phyloP scores from a whole-genome alignment of 1,284 basidiomycete species.

The Ganoderma sp. region DNA sequence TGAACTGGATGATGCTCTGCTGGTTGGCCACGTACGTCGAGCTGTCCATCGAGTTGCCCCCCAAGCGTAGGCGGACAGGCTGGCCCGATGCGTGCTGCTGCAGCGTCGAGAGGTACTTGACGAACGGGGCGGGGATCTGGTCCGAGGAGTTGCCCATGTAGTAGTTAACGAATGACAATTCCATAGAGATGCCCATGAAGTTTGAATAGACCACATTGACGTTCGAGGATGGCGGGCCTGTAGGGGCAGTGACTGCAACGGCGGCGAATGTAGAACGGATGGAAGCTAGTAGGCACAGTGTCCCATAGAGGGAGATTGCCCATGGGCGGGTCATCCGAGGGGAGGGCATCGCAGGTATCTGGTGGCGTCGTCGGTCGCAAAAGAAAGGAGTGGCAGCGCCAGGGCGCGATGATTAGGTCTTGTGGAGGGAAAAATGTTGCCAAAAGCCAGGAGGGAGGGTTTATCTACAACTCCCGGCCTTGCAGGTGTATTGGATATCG shows the following conservation, averaged over 20 bases:
- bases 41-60: conserved; percentile 53
- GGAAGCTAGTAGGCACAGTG: conserved; percentile 11
- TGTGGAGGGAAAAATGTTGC: neutral
- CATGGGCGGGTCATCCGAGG: neutral
- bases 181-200: conserved; percentile 40
- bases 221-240: conserved; percentile 28
- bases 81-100: conserved; percentile 35
- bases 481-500: conserved; percentile 4
- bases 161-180: conserved; percentile 40
- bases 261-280: conserved; percentile 25
- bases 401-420: conserved; percentile 5
- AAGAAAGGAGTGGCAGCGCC: conserved; percentile 19
- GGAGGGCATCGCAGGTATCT: neutral
- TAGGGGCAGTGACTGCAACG: conserved; percentile 29
- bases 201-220: conserved; percentile 38
- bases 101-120: conserved; percentile 35
- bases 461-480: conserved; percentile 2
- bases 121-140: conserved; percentile 35
- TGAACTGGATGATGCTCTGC: conserved; percentile 49
- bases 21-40: conserved; percentile 48
- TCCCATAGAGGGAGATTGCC: neutral
- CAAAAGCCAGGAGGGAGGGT: neutral
- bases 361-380: neutral
- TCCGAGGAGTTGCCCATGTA: conserved; percentile 39
- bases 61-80: conserved; percentile 53